Evolutionary conservation across 352 stramenopile species (phyloP).

Genomic region (Phytophthora sojae): DNA sequence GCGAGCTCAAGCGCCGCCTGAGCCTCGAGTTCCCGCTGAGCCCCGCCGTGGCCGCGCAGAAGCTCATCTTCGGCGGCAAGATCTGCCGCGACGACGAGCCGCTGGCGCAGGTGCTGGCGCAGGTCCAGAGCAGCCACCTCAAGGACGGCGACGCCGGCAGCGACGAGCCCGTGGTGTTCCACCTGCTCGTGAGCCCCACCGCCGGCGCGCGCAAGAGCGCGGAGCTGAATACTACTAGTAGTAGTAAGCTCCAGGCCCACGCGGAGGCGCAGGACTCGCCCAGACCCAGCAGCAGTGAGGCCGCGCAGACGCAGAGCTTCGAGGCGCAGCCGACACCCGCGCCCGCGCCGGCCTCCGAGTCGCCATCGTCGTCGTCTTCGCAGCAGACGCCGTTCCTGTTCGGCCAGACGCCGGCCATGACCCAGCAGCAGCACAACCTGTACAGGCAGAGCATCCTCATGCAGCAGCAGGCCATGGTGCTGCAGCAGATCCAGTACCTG

Average conservation of each 20-base stretch:
- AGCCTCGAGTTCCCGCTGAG: slow-evolving; percentile 52
- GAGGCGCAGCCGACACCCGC: slow-evolving; percentile 4
- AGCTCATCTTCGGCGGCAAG: slow-evolving; percentile 90
- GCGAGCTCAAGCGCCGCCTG: slow-evolving; percentile 71
- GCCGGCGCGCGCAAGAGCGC: slow-evolving; percentile 21
- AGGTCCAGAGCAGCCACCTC: slow-evolving; percentile 46
- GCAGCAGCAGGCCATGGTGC: slow-evolving; percentile 80
- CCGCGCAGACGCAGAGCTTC: slow-evolving; percentile 16
- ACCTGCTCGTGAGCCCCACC: slow-evolving; percentile 67
- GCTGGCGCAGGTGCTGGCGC: slow-evolving; percentile 52
- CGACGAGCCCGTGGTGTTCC: slow-evolving; percentile 68
- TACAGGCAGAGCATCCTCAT: slow-evolving; percentile 73
- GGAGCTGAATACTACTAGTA: slow-evolving; percentile 7
- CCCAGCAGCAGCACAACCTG: slow-evolving; percentile 57
- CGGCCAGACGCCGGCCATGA: slow-evolving; percentile 22
- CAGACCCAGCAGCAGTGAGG: slow-evolving; percentile 17
- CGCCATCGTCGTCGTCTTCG: not conserved
- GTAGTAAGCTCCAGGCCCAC: slow-evolving; percentile 3
- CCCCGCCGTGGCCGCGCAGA: slow-evolving; percentile 64
- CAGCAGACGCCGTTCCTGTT: slow-evolving; percentile 22
- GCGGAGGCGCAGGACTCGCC: slow-evolving; percentile 39
- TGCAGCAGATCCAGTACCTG: slow-evolving; percentile 86
- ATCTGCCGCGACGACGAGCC: slow-evolving; percentile 74
- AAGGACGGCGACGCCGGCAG: slow-evolving; percentile 32
- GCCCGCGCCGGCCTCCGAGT: not conserved